phyloP scores from a whole-genome alignment of 2,329 filamentous ascomycete genomes.

The Zymoseptoria tritici region DNA sequence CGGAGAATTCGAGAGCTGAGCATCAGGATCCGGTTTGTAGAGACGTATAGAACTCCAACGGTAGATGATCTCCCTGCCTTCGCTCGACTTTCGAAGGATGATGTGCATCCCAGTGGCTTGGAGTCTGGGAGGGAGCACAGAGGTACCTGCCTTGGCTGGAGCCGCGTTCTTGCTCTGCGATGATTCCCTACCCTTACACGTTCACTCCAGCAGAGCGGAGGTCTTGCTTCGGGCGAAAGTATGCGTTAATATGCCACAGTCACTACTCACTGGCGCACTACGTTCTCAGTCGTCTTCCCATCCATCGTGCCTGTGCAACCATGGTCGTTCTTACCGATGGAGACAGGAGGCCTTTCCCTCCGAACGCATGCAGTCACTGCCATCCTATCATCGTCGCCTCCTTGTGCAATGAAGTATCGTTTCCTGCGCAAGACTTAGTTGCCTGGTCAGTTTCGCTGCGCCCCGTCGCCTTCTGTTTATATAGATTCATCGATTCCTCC shows the following conservation, averaged over 20 bases:
- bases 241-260: not conserved
- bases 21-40: too few species aligned
- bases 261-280: not conserved
- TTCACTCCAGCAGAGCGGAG: too few species aligned
- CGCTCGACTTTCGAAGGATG: too few species aligned
- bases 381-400: not conserved
- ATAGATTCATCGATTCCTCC: not conserved
- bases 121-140: too few species aligned
- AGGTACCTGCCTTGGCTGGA: too few species aligned
- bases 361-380: not conserved
- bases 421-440: not conserved
- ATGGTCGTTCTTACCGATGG: not conserved
- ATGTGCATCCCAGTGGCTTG: too few species aligned
- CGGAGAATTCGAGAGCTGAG: too few species aligned
- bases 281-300: not conserved
- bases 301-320: not conserved
- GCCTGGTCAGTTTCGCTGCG: not conserved
- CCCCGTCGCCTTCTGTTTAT: not conserved
- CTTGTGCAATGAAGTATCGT: not conserved
- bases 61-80: too few species aligned
- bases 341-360: not conserved
- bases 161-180: too few species aligned
- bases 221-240: too few species aligned
- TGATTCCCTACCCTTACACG: too few species aligned
- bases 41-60: too few species aligned